phyloP scores from a whole-genome alignment of 2,329 filamentous ascomycete species.

The Sclerotinia borealis region DNA sequence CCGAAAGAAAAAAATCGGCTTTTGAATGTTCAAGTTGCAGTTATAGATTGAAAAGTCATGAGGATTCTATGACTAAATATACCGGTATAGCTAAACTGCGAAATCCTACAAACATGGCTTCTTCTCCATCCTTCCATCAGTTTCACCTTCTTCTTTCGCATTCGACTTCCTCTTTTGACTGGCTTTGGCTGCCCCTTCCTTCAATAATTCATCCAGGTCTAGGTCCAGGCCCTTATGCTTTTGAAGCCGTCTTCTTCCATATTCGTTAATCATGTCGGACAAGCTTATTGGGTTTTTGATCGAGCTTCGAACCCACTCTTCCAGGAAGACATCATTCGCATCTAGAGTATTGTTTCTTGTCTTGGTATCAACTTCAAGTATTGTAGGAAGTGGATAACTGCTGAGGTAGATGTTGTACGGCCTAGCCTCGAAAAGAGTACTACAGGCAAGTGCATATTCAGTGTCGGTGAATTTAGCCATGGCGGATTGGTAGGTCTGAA shows the following conservation, averaged over 20 bases:
- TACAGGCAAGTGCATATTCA: conserved; percentile 5
- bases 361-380: neutral
- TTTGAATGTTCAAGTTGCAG: neutral
- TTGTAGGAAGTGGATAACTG: neutral
- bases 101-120: neutral
- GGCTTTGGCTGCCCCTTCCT: neutral
- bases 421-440: neutral
- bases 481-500: neutral
- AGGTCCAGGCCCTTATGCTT: neutral
- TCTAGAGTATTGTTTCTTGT: neutral
- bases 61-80: neutral
- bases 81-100: neutral
- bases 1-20: neutral
- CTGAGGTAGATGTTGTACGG: neutral
- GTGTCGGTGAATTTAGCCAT: neutral
- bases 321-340: neutral
- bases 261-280: neutral
- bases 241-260: neutral
- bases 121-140: neutral
- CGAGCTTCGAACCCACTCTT: neutral
- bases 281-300: neutral
- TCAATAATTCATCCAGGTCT: neutral
- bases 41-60: neutral
- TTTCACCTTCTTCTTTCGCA: neutral
- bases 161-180: neutral